phyloP scores from a whole-genome alignment of 2,329 filamentous ascomycete species.

The Didymella exigua region DNA sequence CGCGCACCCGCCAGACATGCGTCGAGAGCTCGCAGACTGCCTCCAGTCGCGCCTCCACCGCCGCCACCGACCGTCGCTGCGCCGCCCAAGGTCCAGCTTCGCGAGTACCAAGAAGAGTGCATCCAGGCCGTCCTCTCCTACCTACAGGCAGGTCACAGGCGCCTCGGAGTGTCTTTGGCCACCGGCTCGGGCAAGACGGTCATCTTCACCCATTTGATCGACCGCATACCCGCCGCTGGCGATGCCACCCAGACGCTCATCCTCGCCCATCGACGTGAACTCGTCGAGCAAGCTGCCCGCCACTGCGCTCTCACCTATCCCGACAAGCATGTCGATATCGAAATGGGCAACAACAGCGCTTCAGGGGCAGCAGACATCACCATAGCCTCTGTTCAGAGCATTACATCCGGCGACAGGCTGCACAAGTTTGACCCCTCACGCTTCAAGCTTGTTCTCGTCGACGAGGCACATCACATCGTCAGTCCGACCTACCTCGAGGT shows the following conservation, averaged over 20 bases:
- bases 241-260: constrained; percentile 80
- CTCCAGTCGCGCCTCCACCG: constrained; percentile 12
- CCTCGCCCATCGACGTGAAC: constrained; percentile 86
- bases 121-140: constrained; percentile 79
- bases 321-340: constrained; percentile 79
- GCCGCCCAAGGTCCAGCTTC: constrained; percentile 60
- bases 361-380: constrained; percentile 88
- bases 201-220: constrained; percentile 94
- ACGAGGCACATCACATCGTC: constrained; percentile 97
- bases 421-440: constrained; percentile 76
- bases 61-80: constrained; percentile 14
- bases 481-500: constrained; percentile 77
- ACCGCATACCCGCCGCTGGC: constrained; percentile 67
- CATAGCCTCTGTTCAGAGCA: constrained; percentile 85
- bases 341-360: constrained; percentile 82
- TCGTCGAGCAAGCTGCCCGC: constrained; percentile 89
- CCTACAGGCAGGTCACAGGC: constrained; percentile 72
- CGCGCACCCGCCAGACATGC: constrained; percentile 21
- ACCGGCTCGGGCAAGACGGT: constrained; percentile 93
- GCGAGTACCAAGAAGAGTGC: constrained; percentile 89
- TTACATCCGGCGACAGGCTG: constrained; percentile 78
- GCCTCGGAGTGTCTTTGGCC: constrained; percentile 82
- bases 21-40: constrained; percentile 16
- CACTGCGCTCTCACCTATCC: constrained; percentile 86
- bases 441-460: constrained; percentile 92